Evolutionary conservation across 1,284 basidiomycete species (phyloP).

Genomic region (Athelia sp.): DNA sequence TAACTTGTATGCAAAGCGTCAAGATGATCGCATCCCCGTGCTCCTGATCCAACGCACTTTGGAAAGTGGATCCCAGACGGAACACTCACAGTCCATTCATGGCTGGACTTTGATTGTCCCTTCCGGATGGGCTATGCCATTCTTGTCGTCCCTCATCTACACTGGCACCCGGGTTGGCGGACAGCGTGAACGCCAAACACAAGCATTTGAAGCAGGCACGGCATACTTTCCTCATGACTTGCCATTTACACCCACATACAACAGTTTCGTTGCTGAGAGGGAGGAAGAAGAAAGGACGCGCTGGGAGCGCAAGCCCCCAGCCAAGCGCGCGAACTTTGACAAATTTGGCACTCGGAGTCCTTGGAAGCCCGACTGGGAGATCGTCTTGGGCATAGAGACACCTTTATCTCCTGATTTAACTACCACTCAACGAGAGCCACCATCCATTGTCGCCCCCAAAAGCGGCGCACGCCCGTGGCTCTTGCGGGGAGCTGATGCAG

Average conservation of each 20-base stretch:
- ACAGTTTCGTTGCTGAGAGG: constrained; percentile 38
- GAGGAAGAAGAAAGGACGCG: constrained; percentile 47
- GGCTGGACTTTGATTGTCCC: constrained; percentile 86
- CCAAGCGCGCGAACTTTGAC: constrained; percentile 73
- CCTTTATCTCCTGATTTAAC: constrained; percentile 34
- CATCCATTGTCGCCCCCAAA: constrained; percentile 2
- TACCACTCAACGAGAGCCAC: constrained; percentile 46
- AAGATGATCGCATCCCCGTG: constrained; percentile 80
- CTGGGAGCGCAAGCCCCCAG: constrained; percentile 83
- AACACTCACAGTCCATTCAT: constrained; percentile 45
- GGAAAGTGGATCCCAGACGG: constrained; percentile 30
- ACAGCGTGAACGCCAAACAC: constrained; percentile 70
- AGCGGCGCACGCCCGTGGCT: constrained; percentile 53
- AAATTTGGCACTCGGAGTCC: constrained; percentile 65
- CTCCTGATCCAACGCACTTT: constrained; percentile 78
- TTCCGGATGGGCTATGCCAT: constrained; percentile 83
- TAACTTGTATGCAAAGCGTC: constrained; percentile 51
- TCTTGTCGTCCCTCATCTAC: constrained; percentile 75
- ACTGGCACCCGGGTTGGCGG: constrained; percentile 81
- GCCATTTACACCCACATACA: constrained; percentile 52
- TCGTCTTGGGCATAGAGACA: constrained; percentile 47
- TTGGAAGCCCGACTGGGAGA: constrained; percentile 73
- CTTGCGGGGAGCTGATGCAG: constrained; percentile 48
- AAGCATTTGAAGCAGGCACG: constrained; percentile 74
- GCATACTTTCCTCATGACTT: constrained; percentile 82